phyloP scores from a whole-genome alignment of 2,329 filamentous ascomycete genomes.

The Samsoniella hepiali region DNA sequence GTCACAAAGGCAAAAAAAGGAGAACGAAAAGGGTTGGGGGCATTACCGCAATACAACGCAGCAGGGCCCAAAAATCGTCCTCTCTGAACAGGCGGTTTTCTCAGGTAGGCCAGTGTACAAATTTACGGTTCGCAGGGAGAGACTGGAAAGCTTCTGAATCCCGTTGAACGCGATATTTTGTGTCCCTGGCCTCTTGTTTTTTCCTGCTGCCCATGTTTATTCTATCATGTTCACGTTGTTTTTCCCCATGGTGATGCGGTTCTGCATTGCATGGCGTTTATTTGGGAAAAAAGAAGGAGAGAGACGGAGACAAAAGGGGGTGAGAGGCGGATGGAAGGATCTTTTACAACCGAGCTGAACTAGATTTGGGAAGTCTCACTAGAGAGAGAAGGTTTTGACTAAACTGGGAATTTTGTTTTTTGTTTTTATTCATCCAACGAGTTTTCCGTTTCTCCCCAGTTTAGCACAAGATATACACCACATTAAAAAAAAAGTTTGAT shows the following conservation, averaged over 20 bases:
- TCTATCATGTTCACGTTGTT: neutral
- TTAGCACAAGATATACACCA: slow-evolving; percentile 8
- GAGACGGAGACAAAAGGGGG: neutral
- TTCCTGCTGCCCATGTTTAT: neutral
- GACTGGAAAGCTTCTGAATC: too few relatives aligned
- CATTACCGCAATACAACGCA: slow-evolving; percentile 8
- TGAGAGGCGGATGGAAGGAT: too few relatives aligned
- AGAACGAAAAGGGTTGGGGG: neutral
- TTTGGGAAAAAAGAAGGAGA: slow-evolving; percentile 30
- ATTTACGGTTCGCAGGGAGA: too few relatives aligned
- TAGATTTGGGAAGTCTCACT: neutral
- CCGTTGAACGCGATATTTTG: neutral
- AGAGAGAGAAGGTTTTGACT: slow-evolving; percentile 17
- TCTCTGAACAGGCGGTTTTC: neutral
- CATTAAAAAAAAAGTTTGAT: slow-evolving; percentile 16
- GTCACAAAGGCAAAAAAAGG: neutral
- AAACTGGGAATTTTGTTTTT: slow-evolving; percentile 4
- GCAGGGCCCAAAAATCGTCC: neutral
- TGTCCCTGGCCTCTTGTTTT: neutral
- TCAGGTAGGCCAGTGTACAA: neutral
- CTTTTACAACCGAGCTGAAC: neutral
- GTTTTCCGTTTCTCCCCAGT: slow-evolving; percentile 10
- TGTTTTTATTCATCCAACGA: neutral
- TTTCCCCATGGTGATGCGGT: slow-evolving; percentile 20
- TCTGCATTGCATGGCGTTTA: slow-evolving; percentile 25